Evolutionary conservation across 225 moss, liverwort and hornwort species (phyloP).

Genomic region (Marchantia polymorpha): DNA sequence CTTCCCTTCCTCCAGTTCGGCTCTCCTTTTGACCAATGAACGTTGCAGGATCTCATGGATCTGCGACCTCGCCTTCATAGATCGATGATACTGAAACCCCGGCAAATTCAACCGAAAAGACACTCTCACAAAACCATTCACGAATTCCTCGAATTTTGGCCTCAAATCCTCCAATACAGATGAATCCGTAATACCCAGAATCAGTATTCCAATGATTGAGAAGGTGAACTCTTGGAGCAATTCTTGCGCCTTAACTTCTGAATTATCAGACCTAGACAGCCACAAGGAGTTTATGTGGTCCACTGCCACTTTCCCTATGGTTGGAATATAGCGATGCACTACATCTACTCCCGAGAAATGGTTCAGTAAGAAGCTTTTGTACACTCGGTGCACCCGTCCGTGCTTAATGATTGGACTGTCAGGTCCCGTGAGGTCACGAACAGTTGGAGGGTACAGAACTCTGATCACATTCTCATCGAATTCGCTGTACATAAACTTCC

Average conservation of each 20-base stretch:
- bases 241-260: too few species aligned
- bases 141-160: too few species aligned
- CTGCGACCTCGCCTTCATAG: not conserved
- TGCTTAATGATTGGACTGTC: not conserved
- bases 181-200: too few species aligned
- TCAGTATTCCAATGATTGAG: too few species aligned
- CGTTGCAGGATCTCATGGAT: not conserved
- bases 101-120: not conserved
- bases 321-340: not conserved
- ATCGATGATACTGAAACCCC: constrained; percentile 8
- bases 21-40: constrained; percentile 2
- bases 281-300: too few species aligned
- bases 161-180: too few species aligned
- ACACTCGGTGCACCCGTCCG: not conserved
- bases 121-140: too few species aligned
- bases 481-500: constrained; percentile 2
- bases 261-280: too few species aligned
- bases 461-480: not conserved
- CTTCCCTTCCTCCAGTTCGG: constrained; percentile 6
- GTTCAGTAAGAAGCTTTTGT: not conserved
- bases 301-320: too few species aligned
- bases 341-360: constrained; percentile 2
- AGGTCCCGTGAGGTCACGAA: not conserved
- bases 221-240: too few species aligned
- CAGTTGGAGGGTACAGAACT: not conserved